Evolutionary conservation across 2,329 filamentous ascomycete species (phyloP), one percentile per base, ranked within the genome.

Genomic region (Penicillium digitatum): DNA sequence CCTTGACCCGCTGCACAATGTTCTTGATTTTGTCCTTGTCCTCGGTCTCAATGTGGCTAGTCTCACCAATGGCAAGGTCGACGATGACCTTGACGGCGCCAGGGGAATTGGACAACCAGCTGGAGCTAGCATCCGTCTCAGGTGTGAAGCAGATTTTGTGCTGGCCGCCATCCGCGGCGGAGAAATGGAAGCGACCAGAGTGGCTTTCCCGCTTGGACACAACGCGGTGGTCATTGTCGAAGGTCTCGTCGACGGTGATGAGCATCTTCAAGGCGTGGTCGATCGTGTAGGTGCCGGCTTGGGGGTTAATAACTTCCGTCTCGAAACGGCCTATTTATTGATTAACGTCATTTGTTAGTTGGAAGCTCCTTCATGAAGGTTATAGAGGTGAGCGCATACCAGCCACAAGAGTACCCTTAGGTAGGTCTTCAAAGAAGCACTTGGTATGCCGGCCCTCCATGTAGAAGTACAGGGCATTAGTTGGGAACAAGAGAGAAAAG

Each of bases 391-490:
- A 50, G 53, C 38, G 65, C 83, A 59, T 79, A 87, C 85, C 94
- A 56, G 96, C 92, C 53, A 99, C 93, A 55, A 99, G 79, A 14
- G 94, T 97, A 75, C 96, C 93, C 81, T 97, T 96, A 63, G 94
- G 92, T 56, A 99, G 83, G 76, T 97, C 93, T 79, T 99, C 94
- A 78, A 89, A 95, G 85, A 99, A 99, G 78, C 94, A 99, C 79
- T 95, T 96, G 64, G 90, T 87, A 62, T 84, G 79, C 47, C 83
- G 82, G 68, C 88, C 89, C 73, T 97, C 91, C 74, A 97, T 87
- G 80, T 89, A 97, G 82, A 99, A 95, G 85, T 95, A 93, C 56
- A 99, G 83, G 54, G 92, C 91, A 72, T 91, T 88, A 59, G 88
- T 85, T 57, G 86, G 85, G 34, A 81, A 70, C 44, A 82, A 72